A percentile compares a stretch with the other conserved stretches of the same genome.
Evolutionary conservation across 805 yeast species (phyloP).

Genomic region (Suhomyces canberraensis): DNA sequence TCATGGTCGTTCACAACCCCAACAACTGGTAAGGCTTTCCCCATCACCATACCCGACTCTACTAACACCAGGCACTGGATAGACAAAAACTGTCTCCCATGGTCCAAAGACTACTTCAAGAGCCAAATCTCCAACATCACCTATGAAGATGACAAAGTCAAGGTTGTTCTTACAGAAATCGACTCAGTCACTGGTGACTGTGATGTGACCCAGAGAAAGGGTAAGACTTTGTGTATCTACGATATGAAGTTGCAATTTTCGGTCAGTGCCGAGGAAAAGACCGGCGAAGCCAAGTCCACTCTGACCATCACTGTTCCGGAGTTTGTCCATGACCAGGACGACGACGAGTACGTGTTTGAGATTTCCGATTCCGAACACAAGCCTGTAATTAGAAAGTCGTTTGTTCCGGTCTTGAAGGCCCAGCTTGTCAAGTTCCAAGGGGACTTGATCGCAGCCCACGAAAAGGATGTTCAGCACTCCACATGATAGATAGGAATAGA

Average conservation of each 20-base stretch:
- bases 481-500: slow-evolving; percentile 12
- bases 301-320: slow-evolving; percentile 56
- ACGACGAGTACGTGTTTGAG: slow-evolving; percentile 57
- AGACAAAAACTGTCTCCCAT: slow-evolving; percentile 62
- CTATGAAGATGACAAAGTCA: slow-evolving; percentile 22
- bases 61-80: slow-evolving; percentile 58
- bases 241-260: slow-evolving; percentile 57
- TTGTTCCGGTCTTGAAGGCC: slow-evolving; percentile 50
- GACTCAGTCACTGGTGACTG: slow-evolving; percentile 62
- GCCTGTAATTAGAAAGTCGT: slow-evolving; percentile 42
- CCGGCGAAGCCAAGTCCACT: slow-evolving; percentile 22
- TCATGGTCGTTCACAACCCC: slow-evolving; percentile 73
- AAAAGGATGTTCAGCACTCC: slow-evolving; percentile 58
- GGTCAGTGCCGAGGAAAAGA: slow-evolving; percentile 33
- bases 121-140: slow-evolving; percentile 32
- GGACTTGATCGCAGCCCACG: slow-evolving; percentile 60
- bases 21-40: slow-evolving; percentile 55
- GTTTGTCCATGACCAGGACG: slow-evolving; percentile 74
- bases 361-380: slow-evolving; percentile 37
- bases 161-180: slow-evolving; percentile 35
- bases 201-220: slow-evolving; percentile 81
- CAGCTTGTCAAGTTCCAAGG: slow-evolving; percentile 58
- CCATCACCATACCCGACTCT: not conserved
- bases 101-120: slow-evolving; percentile 54
- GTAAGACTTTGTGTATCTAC: slow-evolving; percentile 71